phyloP scores from a whole-genome alignment of 495 filamentous ascomycete species.

The Neurospora terricola region DNA sequence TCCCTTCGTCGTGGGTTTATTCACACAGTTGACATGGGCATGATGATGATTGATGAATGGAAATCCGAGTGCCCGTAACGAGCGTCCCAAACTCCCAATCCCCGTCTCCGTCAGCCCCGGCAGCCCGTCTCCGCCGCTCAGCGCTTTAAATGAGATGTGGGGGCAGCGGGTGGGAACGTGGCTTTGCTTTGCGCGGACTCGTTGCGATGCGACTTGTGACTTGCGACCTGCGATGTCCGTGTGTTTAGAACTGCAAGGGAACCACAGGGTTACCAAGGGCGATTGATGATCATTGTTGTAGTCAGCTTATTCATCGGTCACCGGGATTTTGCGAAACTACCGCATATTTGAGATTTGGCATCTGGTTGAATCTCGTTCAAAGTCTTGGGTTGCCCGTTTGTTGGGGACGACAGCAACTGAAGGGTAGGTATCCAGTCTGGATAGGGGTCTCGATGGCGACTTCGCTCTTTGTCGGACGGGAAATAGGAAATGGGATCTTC shows the following conservation, averaged over 20 bases:
- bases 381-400: not conserved
- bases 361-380: not conserved
- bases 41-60: not conserved
- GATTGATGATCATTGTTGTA: not conserved
- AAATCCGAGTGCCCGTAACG: not conserved
- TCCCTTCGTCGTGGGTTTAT: not conserved
- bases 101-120: not conserved
- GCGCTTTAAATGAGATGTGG: conserved; percentile 11
- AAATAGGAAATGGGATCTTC: not conserved
- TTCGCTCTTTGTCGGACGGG: not conserved
- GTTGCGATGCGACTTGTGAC: not conserved
- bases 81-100: not conserved
- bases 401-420: not conserved
- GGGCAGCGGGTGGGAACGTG: not conserved
- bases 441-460: not conserved
- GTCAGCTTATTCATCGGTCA: not conserved
- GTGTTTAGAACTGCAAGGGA: not conserved
- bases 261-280: not conserved
- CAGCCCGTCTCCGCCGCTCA: not conserved
- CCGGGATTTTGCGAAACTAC: not conserved
- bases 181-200: not conserved
- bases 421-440: not conserved
- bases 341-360: not conserved
- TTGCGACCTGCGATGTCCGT: not conserved
- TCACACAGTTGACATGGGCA: not conserved